Base-by-base conservation (phyloP, 306 rosid species). In the Pyrus betulifolia region DNA sequence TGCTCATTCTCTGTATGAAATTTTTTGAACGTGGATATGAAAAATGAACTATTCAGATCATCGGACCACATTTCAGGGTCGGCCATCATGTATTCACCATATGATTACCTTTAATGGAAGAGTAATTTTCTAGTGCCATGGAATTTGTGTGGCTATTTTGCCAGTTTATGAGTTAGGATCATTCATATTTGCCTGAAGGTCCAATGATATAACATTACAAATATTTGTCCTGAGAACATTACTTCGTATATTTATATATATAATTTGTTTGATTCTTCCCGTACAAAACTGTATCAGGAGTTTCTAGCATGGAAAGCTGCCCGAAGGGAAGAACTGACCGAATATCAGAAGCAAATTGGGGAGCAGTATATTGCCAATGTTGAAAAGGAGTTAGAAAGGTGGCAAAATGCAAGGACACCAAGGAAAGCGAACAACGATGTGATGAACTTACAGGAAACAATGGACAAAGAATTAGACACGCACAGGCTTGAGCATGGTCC, bases 401-500 rank as follows among this genome's bases (percentile, higher is more conserved):
- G 99, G 99, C 96, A 95, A 76, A 95, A 89, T 76, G 96, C 96
- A 40, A 87, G 97, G 71, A 95, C 87, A 38, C 81, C 90, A 67
- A 89, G 91, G 82, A 92, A 91, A 71, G 87, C 58, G 64, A 89
- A 81, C 73, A 85, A 85, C 64, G 92, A 89, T 61, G 66, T 64
- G n/a, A 86, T 87, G 77, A 87, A 92, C 86, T 87, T 96, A 79
- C 99, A 96, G 83, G 98, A 96, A 85, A 96, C 97, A 54, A 96
- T 96, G 99, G 99, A 96, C 90, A 88, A 92, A 87, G 99, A 95
- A 78, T 76, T 95, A 82, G 99, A 95, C 74, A 92, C 91, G 28
- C 99, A 95, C 74, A 89, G 99, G 89, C 96, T 95, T 25, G 99
- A 95, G 91, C 97, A 95, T 72, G 99, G 99, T 78, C 99, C 99